Base-by-base conservation (phyloP, 371 early-diverging fungal genomes). In the Fennellomyces sp. region DNA sequence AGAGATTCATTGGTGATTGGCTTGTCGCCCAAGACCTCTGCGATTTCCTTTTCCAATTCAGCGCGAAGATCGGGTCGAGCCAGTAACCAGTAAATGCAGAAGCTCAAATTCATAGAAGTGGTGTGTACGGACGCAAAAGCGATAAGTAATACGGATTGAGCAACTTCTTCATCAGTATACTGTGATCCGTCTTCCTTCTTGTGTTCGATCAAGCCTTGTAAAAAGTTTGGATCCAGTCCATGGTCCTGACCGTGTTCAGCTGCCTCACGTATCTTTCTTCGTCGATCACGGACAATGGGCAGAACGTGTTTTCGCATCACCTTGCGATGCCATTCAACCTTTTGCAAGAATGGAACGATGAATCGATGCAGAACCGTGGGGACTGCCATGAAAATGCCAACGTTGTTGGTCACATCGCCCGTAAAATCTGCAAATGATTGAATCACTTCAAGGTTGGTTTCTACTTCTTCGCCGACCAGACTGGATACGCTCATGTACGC, bases 41-140 rank as follows among this genome's bases (percentile, higher is more conserved):
- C 30, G 23, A 75, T 72, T 56, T 77, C 78, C 29, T 65, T 50
- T 25, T 61, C 19, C 1, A 77, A 19, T 11, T 26, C 23, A 10
- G 52, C 49, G 13, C 41, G 48, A 2, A 75, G 33, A 52, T 77
- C 78, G 23, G 75, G 73, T 38, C 72, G 70, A 25, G 64, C 66
- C 31, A 74, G 30, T 17, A 77, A 51, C 72, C 75, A 75, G 35
- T 67, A 69, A 8, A 72, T 36, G 12, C 55, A 52, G 49, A 65
- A 72, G 28, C 62, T 59, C 31, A 65, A 39, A n/a, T 71, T 65
- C 58, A 55, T 61, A 0, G 72, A 61, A 6, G 72, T 74, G 1
- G 73, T 70, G 23, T 77, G 77, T 0, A 74, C 77, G 15, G 77
- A 69, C 3, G 77, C 75, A 56, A 75, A 77, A 2, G 75, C 78